Base-by-base conservation (phyloP, 164 flowering plant genomes). In the Magnolia changhungtana region DNA sequence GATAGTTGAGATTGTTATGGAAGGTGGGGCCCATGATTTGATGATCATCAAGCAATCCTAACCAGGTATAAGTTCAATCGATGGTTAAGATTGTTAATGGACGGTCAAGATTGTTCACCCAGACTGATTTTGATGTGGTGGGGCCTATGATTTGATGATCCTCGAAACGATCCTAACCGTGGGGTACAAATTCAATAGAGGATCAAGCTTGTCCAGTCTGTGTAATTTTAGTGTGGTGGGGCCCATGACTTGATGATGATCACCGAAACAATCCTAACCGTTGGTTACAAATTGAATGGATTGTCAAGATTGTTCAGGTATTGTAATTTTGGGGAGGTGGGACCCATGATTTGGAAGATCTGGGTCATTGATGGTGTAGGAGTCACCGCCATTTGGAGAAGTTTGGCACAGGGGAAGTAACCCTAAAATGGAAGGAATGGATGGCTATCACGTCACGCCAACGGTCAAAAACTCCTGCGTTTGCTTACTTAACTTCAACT, bases 401-500 rank as follows among this genome's bases (percentile, higher is more conserved):
- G 45, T 37, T 37, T 4, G 19, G 61, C 2, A 16, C 16, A 55
- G 61, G 61, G 61, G 61, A 55, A 8, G 61, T 55, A 3, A 16
- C 18, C 61, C 61, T 11, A 55, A 55, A 16, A 63, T 70, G 72
- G 52, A 65, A 24, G 75, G 29, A 27, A 72, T 21, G n/a, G 7
- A 67, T 23, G 72, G 69, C 61, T 50, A 50, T 49, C 79, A 86
- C 86, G 85, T 81, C 87, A 87, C 83, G 87, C 74, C 31, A 80
- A 76, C 75, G 29, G 71, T 13, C 45, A 74, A 73, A 80, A 37
- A 79, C 20, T 51, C 67, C 29, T 3, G 21, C 2, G 50, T 74
- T 69, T 68, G 82, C 27, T 80, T 68, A 69, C 79, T 73, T 74
- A 80, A 80, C 74, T 65, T 65, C 77, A 77, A 77, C 82, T 37